Percentiles rank a stretch among this genome's conserved stretches.
Conservation (phyloP, 2,329 filamentous ascomycete species). For the Sporothrix protearum region DNA sequence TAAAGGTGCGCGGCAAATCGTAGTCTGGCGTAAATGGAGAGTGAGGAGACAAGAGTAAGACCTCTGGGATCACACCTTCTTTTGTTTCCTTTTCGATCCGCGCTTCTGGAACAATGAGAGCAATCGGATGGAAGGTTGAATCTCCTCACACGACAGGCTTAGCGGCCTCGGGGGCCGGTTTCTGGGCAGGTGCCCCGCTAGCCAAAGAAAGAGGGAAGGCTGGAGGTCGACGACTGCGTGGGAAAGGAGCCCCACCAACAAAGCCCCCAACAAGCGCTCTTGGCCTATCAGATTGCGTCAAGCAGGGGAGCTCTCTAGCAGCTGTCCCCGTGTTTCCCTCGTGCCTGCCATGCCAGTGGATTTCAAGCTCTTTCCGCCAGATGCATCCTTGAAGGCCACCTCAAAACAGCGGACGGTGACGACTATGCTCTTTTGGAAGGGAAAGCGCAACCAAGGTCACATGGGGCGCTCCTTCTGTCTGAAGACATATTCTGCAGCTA, state of each 20-base stretch:
- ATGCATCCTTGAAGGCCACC: not conserved
- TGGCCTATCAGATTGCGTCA: slow-evolving; percentile 11
- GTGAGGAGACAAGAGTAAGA: not conserved
- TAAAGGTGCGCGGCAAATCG: not conserved
- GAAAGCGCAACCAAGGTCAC: not conserved
- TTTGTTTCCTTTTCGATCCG: slow-evolving; percentile 4
- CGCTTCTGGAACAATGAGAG: not conserved
- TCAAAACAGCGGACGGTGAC: too few species aligned
- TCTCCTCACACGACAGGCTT: slow-evolving; percentile 23
- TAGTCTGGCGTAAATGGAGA: not conserved
- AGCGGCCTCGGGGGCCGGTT: slow-evolving; percentile 17
- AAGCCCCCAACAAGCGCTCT: not conserved
- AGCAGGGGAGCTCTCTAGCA: slow-evolving; percentile 4
- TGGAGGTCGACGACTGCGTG: not conserved
- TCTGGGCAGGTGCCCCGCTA: slow-evolving; percentile 11
- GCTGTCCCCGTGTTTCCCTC: not conserved
- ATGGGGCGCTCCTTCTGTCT: not conserved
- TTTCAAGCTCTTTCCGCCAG: not conserved
- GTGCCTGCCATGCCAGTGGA: slow-evolving; percentile 3
- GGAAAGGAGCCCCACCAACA: slow-evolving; percentile 10
- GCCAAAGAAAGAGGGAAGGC: slow-evolving; percentile 14
- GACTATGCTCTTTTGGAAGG: not conserved
- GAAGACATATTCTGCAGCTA: not conserved
- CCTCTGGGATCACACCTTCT: not conserved
- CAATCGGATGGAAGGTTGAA: not conserved